Percentiles rank a stretch among this genome's conserved stretches.
Conservation (phyloP, 1,284 basidiomycete genomes). For the Ustilago tritici region DNA sequence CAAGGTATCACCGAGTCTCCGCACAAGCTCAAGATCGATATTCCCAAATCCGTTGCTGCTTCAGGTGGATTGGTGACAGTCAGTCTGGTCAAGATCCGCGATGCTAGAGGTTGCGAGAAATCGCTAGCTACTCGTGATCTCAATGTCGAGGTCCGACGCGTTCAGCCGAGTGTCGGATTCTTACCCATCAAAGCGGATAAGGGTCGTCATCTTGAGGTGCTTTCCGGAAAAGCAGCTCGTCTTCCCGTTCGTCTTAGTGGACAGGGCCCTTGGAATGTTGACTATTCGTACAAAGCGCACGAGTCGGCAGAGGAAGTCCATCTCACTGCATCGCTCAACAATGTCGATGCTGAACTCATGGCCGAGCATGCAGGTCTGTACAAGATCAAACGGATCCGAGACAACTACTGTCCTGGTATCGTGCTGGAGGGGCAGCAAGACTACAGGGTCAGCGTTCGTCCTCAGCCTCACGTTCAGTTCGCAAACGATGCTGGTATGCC, state of each 20-base stretch:
- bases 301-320: constrained; percentile 57
- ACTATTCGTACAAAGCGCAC: constrained; percentile 77
- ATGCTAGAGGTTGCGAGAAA: constrained; percentile 87
- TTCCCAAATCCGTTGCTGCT: constrained; percentile 73
- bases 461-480: constrained; percentile 74
- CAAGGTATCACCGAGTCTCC: constrained; percentile 61
- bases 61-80: constrained; percentile 84
- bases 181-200: constrained; percentile 72
- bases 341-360: constrained; percentile 79
- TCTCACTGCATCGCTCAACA: constrained; percentile 73
- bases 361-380: constrained; percentile 82
- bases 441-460: constrained; percentile 81
- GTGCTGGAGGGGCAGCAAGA: constrained; percentile 76
- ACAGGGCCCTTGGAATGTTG: constrained; percentile 74
- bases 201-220: constrained; percentile 74
- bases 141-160: constrained; percentile 86
- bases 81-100: constrained; percentile 84
- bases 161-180: constrained; percentile 89
- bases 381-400: constrained; percentile 79
- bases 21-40: constrained; percentile 66
- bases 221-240: constrained; percentile 79
- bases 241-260: constrained; percentile 68
- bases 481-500: constrained; percentile 43
- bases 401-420: constrained; percentile 84
- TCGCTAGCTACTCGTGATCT: constrained; percentile 81